Evolutionary conservation across 225 moss, liverwort and hornwort species (phyloP).

Genomic region (Thuidium tamariscinum): DNA sequence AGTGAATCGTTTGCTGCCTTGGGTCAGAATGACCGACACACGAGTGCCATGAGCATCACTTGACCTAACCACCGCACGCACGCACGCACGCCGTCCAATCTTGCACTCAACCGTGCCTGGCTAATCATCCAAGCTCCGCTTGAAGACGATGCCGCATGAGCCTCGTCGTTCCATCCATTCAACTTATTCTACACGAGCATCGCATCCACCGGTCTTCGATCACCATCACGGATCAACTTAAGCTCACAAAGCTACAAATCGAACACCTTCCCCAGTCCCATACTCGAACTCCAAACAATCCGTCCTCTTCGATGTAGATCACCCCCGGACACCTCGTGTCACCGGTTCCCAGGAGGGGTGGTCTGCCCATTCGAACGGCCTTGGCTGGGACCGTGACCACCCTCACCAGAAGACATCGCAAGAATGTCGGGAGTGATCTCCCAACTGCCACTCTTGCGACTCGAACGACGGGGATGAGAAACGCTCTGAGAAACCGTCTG

Average conservation of each 20-base stretch:
- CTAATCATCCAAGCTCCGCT: neutral
- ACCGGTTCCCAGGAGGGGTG: slow-evolving; percentile 69
- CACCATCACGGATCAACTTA: neutral
- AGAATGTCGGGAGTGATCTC: slow-evolving; percentile 89
- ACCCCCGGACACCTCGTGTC: neutral
- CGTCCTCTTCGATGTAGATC: neutral
- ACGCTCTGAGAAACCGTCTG: slow-evolving; percentile 25
- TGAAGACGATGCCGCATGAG: neutral
- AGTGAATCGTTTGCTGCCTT: neutral
- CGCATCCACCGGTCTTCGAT: neutral
- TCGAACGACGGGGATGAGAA: slow-evolving; percentile 75
- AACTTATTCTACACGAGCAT: slow-evolving; percentile 41
- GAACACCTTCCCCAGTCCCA: neutral
- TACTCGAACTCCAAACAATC: neutral
- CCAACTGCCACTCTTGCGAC: slow-evolving; percentile 93
- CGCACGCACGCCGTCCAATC: neutral
- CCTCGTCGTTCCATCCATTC: neutral
- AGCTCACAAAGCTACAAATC: neutral
- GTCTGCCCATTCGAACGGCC: slow-evolving; percentile 54
- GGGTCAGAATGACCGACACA: neutral
- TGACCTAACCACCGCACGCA: neutral
- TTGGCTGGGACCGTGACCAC: slow-evolving; percentile 12
- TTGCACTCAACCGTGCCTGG: neutral
- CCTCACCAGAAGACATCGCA: slow-evolving; percentile 61
- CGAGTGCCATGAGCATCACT: neutral